Evolutionary conservation across 306 rosid genomes (phyloP).

Genomic region (barrel medic (Medicago truncatula)): MtrunA17r5.0-ANR NC_053044.1:32986501-32987000

Average conservation of each 20-base stretch:
- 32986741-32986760: conserved; percentile 66
- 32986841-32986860: conserved; percentile 81
- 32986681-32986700: conserved; percentile 85
- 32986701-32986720: conserved; percentile 78
- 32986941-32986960: conserved; percentile 82
- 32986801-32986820: conserved; percentile 28
- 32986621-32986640: conserved; percentile 89
- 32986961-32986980: conserved; percentile 82
- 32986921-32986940: conserved; percentile 81
- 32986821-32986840: conserved; percentile 63
- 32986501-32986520: conserved; percentile 5
- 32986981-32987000: conserved; percentile 84
- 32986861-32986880: conserved; percentile 85
- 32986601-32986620: conserved; percentile 95
- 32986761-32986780: conserved; percentile 34
- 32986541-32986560: not conserved
- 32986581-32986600: conserved; percentile 38
- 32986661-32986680: conserved; percentile 93
- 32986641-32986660: conserved; percentile 94
- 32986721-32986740: conserved; percentile 85
- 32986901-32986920: conserved; percentile 76
- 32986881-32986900: conserved; percentile 92
- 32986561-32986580: conserved; percentile 20
- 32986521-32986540: not conserved
- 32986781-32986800: conserved; percentile 17